These are phyloP conservation scores for Gillenia trifoliata DNA, from an alignment of 306 rosid species.

Conservation along the genomic window DNA sequence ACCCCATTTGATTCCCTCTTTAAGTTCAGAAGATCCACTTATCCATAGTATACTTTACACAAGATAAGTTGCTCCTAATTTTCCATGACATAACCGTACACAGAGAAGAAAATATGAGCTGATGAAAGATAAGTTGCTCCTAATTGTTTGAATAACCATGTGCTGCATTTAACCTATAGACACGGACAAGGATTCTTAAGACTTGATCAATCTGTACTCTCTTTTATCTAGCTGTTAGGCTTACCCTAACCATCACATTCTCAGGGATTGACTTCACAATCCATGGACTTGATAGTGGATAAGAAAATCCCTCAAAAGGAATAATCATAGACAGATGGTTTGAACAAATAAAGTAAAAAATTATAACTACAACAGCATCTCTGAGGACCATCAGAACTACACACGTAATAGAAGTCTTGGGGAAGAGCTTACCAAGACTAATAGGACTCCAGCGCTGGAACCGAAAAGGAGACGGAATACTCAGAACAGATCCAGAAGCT, in stretches of 20 bases:
- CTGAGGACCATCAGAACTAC: conserved; percentile 7
- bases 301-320: neutral
- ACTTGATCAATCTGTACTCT: neutral
- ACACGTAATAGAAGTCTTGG: neutral
- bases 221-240: neutral
- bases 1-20: neutral
- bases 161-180: neutral
- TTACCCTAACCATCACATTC: conserved; percentile 1
- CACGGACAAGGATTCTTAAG: neutral
- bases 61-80: neutral
- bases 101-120: neutral
- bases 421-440: conserved; percentile 57
- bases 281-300: neutral
- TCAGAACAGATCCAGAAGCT: conserved; percentile 66
- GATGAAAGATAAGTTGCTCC: neutral
- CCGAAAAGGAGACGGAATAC: conserved; percentile 67
- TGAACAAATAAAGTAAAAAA: neutral
- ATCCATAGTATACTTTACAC: neutral
- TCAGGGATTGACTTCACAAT: neutral
- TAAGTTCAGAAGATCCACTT: neutral
- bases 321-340: neutral
- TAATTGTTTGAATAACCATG: neutral
- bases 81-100: neutral
- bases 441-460: conserved; percentile 84
- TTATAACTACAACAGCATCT: neutral